Evolutionary conservation across 202 grass and related monocot species (phyloP), one percentile per base, ranked within the genome.

Genomic region (Zoysia matrella): DNA sequence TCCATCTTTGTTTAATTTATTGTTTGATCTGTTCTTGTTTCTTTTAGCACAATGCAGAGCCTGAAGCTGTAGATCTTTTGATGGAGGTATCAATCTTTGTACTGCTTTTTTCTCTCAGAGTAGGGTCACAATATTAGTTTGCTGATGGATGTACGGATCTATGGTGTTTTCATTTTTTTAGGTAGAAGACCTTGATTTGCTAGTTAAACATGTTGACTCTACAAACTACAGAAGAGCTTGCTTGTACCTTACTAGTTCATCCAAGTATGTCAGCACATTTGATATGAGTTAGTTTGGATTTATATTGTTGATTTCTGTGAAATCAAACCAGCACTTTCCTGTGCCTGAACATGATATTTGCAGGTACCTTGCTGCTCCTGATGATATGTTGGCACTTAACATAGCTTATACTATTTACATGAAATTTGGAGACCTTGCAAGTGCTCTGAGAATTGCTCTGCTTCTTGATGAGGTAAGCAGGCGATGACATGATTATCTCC

Each of bases 221-320:
- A 86, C 91, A 73, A 91, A 94, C 72, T 91, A 91, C 67, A 90
- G 89, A 88, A 86, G 92, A 69, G 77, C 92, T 22, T 94, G 88
- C 67, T 57, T 90, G 54, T 94, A 94, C 73, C 88, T 94, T 58
- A 91, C 92, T 65, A 94, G 86, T 83, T 89, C 86, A 75, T 87
- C 92, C 78, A 91, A 77, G 91, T 94, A 92, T 72, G 53, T 70
- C 18, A 52, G 49, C 3, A 22, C 11, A 42, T 68, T 60, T 14
- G 81, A 16, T 52, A 47, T 50, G 45, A 36, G 71, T 43, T 43
- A 36, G 30, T 36, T 36, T 36, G 9, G 53, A 70, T 5, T 65
- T 14, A 18, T 72, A 75, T 40, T 73, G 44, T 79, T 74, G 49
- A 83, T 58, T 52, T 80, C 4, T 55, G 4, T 40, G 48, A 62